Evolutionary conservation across 441 rosid genomes (phyloP).

Genomic region (Hura crepitans): DNA sequence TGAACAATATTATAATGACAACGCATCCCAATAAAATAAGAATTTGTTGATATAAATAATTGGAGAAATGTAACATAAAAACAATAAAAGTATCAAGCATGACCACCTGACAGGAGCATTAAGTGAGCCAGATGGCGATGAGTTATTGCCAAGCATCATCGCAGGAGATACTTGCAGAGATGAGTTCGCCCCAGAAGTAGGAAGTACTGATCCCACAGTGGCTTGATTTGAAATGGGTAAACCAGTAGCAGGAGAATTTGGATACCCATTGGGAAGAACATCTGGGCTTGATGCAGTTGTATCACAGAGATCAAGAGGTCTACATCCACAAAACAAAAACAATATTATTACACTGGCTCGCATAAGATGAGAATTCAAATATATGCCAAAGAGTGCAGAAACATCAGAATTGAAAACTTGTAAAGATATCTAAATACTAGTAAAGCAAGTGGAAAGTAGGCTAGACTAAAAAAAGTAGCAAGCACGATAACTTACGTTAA

Average conservation of each 20-base stretch:
- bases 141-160: conserved; percentile 50
- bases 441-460: background rate
- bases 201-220: conserved; percentile 49
- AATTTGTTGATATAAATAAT: background rate
- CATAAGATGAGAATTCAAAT: conserved; percentile 18
- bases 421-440: conserved; percentile 8
- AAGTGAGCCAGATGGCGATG: conserved; percentile 57
- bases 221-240: conserved; percentile 64
- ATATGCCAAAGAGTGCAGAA: conserved; percentile 13
- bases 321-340: conserved; percentile 43
- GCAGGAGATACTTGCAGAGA: conserved; percentile 66
- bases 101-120: conserved; percentile 68
- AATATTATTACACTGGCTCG: conserved; percentile 21
- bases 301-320: conserved; percentile 98
- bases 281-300: conserved; percentile 63
- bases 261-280: conserved; percentile 53
- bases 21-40: conserved; percentile 19
- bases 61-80: conserved; percentile 6
- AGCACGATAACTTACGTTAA: conserved; percentile 62
- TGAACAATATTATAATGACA: conserved; percentile 28
- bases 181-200: conserved; percentile 59
- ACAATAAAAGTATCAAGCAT: conserved; percentile 22
- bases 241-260: conserved; percentile 55
- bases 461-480: conserved; percentile 12
- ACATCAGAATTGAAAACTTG: background rate